These are phyloP conservation scores for Carpinus fangiana DNA, from an alignment of 306 rosid species.

Conservation along the genomic window DNA sequence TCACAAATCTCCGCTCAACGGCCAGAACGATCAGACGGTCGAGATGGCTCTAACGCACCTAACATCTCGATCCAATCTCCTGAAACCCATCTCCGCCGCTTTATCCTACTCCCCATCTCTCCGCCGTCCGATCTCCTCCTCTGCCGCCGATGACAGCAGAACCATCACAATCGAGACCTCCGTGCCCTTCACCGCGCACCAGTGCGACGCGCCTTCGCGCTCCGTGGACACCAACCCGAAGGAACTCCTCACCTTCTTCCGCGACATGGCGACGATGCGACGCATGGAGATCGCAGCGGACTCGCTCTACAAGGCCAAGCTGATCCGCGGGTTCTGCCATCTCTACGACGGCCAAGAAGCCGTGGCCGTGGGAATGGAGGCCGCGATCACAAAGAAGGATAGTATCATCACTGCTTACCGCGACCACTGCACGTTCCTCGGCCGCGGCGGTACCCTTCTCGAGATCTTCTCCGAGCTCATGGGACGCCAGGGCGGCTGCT, in stretches of 20 bases:
- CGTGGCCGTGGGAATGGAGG: slow-evolving; percentile 85
- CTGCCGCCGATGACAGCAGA: slow-evolving; percentile 36
- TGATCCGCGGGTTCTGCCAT: slow-evolving; percentile 92
- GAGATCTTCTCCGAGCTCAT: slow-evolving; percentile 71
- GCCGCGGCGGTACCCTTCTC: slow-evolving; percentile 74
- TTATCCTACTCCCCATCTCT: slow-evolving; percentile 28
- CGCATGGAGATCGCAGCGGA: slow-evolving; percentile 96
- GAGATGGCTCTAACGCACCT: slow-evolving; percentile 61
- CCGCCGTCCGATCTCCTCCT: slow-evolving; percentile 54
- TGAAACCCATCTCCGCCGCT: slow-evolving; percentile 51
- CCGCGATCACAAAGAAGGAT: slow-evolving; percentile 65
- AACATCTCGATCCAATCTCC: slow-evolving; percentile 42
- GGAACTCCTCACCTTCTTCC: slow-evolving; percentile 69
- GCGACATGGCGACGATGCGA: slow-evolving; percentile 78
- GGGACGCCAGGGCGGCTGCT: slow-evolving; percentile 76
- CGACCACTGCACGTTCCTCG: slow-evolving; percentile 77
- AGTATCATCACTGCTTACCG: slow-evolving; percentile 81
- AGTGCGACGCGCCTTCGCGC: slow-evolving; percentile 72
- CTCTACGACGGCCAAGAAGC: slow-evolving; percentile 97
- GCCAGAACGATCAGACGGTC: slow-evolving; percentile 25
- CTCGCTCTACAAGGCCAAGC: slow-evolving; percentile 92
- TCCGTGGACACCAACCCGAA: slow-evolving; percentile 58
- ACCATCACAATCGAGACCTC: slow-evolving; percentile 70
- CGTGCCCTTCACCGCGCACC: slow-evolving; percentile 74
- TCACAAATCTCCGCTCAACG: neutral